These are phyloP conservation scores for Kalanchoe fedtschenkoi DNA, from an alignment of 164 flowering plant genomes.

Conservation along the genomic window DNA sequence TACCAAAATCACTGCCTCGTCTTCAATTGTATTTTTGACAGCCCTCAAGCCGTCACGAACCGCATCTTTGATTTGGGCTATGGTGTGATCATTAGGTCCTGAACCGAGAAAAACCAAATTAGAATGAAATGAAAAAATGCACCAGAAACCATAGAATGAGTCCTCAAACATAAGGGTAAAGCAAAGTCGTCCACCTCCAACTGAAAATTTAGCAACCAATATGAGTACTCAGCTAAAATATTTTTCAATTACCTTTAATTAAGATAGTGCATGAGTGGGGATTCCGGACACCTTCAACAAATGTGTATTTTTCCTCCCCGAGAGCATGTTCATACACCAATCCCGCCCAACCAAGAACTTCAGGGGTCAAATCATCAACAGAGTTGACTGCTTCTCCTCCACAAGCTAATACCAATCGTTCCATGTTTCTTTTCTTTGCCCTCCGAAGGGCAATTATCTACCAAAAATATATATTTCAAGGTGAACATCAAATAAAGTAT, in stretches of 20 bases:
- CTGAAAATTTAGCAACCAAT: not conserved
- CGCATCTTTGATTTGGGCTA: conserved; percentile 97
- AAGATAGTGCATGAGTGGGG: conserved; percentile 89
- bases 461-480: not conserved
- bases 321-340: conserved; percentile 93
- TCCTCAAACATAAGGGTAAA: not conserved
- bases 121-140: conserved; percentile 2
- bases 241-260: conserved; percentile 59
- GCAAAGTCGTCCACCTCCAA: not conserved
- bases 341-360: conserved; percentile 99
- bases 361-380: conserved; percentile 80
- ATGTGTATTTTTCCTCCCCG: conserved; percentile 95
- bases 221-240: not conserved
- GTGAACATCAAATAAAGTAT: not conserved
- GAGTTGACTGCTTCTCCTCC: conserved; percentile 99
- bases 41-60: conserved; percentile 94
- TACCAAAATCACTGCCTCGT: conserved; percentile 77
- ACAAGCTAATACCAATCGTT: conserved; percentile 85
- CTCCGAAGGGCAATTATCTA: conserved; percentile 92
- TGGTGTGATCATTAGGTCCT: conserved; percentile 99
- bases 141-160: not conserved
- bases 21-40: conserved; percentile 93
- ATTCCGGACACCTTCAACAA: conserved; percentile 89
- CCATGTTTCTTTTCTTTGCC: conserved; percentile 98
- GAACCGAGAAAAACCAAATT: conserved; percentile 10